Base-by-base conservation (phyloP, 768 basidiomycete species). In the Tricholoma flavovirens region DNA sequence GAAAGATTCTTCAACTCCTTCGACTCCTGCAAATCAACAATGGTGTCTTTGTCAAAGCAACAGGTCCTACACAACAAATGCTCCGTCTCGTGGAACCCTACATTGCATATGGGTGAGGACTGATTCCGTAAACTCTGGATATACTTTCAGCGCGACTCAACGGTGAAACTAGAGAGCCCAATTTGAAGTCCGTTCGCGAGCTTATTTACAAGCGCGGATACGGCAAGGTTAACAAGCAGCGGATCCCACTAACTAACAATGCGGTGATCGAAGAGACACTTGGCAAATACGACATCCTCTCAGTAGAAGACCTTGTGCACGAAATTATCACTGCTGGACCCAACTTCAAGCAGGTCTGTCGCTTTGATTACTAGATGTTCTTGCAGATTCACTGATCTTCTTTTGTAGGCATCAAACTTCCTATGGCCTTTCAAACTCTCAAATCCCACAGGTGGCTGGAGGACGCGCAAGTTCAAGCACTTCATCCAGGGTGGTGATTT, bases 381-480 rank as follows among this genome's bases (percentile, higher is more conserved):
- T n/a, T 49, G 35, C 14, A 1, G 6, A 45, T 22, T 57, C 30
- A 21, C 19, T 69, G 11, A 61, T 61, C 24, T 7, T 14, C 35
- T 40, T 24, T 36, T 48, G 15, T 42, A 89, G 88, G 89, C 87
- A 56, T 84, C 89, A 63, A 95, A 93, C 83, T 95, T 96, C 86
- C 87, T 98, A 53, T 98, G 95, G 95, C 97, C 97, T 22, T 98
- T 99, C 84, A 99, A 99, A 74, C 90, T 99, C 60, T 98, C 94
- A 67, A 98, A 98, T 85, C 96, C 97, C 55, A 98, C 83, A 62
- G 96, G 97, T 62, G 97, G 97, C 64, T 99, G 94, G 96, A 88
- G 93, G 77, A 86, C 83, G 71, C 84, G 93, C 72, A 98, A 98
- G 78, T 98, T 98, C 86, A 96, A 90, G 79, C 91, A 93, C 78